Evolutionary conservation across 805 yeast genomes (phyloP).

Genomic region (Ogataea paradorogensis): DNA sequence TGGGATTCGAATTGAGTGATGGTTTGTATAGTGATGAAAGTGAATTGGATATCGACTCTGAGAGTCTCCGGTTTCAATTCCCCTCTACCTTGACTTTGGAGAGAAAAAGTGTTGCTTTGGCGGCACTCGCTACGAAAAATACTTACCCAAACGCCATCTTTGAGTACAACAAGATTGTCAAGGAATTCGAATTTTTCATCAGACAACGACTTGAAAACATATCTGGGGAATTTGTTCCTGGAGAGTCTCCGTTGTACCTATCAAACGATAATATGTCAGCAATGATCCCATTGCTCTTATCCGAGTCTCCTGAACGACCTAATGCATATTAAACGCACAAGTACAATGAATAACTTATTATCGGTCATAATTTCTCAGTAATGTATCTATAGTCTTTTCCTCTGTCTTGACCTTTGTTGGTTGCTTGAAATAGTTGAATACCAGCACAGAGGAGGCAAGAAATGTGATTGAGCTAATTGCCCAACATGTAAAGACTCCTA

Average conservation of each 20-base stretch:
- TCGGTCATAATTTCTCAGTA: slow-evolving; percentile 1
- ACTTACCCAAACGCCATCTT: slow-evolving; percentile 37
- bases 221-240: slow-evolving; percentile 4
- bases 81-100: slow-evolving; percentile 2
- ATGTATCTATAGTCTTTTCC: slow-evolving; percentile 4
- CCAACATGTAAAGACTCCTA: slow-evolving; percentile 42
- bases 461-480: slow-evolving; percentile 32
- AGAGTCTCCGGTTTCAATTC: slow-evolving; percentile 13
- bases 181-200: slow-evolving; percentile 45
- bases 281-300: slow-evolving; percentile 33
- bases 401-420: slow-evolving; percentile 13
- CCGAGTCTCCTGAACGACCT: slow-evolving; percentile 32
- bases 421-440: slow-evolving; percentile 22
- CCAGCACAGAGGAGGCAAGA: slow-evolving; percentile 26
- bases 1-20: slow-evolving; percentile 3
- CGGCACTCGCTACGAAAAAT: background rate
- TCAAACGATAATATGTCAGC: slow-evolving; percentile 16
- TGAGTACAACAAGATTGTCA: slow-evolving; percentile 48
- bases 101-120: slow-evolving; percentile 8
- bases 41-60: slow-evolving; percentile 1
- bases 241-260: slow-evolving; percentile 1
- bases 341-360: background rate
- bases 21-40: slow-evolving; percentile 3
- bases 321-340: slow-evolving; percentile 19
- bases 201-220: slow-evolving; percentile 10